phyloP scores from a whole-genome alignment of 2,329 filamentous ascomycete species.

The Fusarium gaditjirri region DNA sequence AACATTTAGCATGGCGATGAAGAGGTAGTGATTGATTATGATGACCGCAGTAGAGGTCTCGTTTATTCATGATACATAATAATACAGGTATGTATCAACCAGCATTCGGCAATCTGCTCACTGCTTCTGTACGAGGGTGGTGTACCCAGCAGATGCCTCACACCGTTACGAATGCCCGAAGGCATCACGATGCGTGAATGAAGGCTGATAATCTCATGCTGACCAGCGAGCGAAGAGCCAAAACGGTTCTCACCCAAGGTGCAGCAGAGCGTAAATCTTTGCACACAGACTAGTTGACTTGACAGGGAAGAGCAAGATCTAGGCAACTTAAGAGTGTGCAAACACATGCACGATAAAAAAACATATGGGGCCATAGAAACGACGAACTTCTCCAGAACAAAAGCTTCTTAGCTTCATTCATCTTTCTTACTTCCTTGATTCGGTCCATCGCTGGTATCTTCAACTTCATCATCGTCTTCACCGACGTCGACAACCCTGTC shows the following conservation, averaged over 20 bases:
- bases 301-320: conserved; percentile 77
- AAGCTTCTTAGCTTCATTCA: conserved; percentile 38
- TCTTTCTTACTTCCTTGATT: conserved; percentile 54
- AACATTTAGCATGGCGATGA: not conserved
- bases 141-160: conserved; percentile 52
- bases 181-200: conserved; percentile 42
- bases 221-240: conserved; percentile 52
- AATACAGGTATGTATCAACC: conserved; percentile 46
- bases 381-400: not conserved
- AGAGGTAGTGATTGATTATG: not conserved
- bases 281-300: conserved; percentile 98
- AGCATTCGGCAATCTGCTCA: conserved; percentile 43
- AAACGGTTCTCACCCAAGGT: conserved; percentile 62
- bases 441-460: conserved; percentile 59
- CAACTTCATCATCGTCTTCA: conserved; percentile 65
- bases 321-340: conserved; percentile 99
- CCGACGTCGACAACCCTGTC: conserved; percentile 87
- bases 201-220: conserved; percentile 48
- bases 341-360: conserved; percentile 36
- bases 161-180: conserved; percentile 44
- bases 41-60: not conserved
- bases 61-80: not conserved
- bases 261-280: conserved; percentile 71
- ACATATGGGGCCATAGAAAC: not conserved
- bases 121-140: conserved; percentile 46